These are phyloP conservation scores for Phenoliferia sp. DNA, from an alignment of 1,284 basidiomycete species.

Conservation along the genomic window DNA sequence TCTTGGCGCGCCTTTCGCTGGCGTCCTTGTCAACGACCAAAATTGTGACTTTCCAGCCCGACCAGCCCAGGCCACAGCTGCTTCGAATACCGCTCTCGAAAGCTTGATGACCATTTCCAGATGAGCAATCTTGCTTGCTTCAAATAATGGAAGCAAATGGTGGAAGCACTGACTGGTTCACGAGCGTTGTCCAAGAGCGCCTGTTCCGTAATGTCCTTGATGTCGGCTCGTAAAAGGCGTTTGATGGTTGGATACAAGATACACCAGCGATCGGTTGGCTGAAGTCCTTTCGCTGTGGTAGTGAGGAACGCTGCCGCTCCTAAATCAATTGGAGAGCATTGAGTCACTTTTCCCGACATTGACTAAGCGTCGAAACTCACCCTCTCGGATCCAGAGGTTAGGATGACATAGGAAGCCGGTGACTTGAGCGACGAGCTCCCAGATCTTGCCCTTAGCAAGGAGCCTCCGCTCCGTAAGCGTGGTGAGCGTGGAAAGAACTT, in stretches of 20 bases:
- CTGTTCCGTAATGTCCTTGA: conserved; percentile 69
- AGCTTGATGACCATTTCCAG: conserved; percentile 50
- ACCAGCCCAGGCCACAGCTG: conserved; percentile 81
- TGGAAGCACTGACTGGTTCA: conserved; percentile 60
- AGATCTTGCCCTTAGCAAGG: conserved; percentile 85
- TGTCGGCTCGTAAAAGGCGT: conserved; percentile 77
- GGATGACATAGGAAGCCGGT: conserved; percentile 91
- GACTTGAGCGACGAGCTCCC: conserved; percentile 84
- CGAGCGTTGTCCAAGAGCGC: conserved; percentile 66
- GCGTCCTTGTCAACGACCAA: conserved; percentile 57
- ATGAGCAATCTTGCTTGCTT: background rate
- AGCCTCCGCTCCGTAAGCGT: conserved; percentile 79
- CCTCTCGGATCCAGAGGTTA: conserved; percentile 92
- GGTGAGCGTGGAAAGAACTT: conserved; percentile 77
- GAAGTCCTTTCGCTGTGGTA: conserved; percentile 70
- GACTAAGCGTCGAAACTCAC: conserved; percentile 43
- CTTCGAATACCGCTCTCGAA: conserved; percentile 72
- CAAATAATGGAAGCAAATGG: background rate
- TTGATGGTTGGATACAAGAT: conserved; percentile 87
- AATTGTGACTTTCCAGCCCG: conserved; percentile 41
- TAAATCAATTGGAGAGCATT: conserved; percentile 42
- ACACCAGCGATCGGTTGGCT: conserved; percentile 87
- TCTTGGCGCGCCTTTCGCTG: conserved; percentile 49
- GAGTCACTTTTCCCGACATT: background rate
- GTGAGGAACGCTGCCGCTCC: conserved; percentile 82